phyloP scores from a whole-genome alignment of 495 filamentous ascomycete genomes.

The Jackrogersella minutella region DNA sequence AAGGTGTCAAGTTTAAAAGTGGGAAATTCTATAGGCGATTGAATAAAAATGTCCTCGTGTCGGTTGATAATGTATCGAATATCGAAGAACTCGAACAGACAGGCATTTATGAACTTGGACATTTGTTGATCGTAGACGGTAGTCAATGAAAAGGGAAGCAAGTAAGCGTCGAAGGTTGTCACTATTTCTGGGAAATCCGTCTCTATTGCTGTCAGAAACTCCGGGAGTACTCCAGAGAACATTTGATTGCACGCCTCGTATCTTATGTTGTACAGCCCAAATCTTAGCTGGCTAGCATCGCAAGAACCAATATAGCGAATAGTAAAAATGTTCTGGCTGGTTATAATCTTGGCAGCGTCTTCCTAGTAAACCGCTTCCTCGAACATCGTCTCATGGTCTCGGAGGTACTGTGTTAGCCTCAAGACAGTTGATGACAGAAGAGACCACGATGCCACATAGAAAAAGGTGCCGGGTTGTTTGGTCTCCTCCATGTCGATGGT shows the following conservation, averaged over 20 bases:
- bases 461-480: not conserved
- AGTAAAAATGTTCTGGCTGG: not conserved
- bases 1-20: too few relatives aligned
- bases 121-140: not conserved
- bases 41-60: not conserved
- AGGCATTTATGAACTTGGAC: too few relatives aligned
- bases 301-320: constrained; percentile 22
- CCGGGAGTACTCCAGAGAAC: constrained; percentile 8
- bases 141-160: not conserved
- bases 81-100: not conserved
- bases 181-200: not conserved
- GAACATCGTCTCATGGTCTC: not conserved
- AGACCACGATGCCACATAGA: constrained; percentile 1
- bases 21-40: too few relatives aligned
- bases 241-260: constrained; percentile 1
- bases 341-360: not conserved
- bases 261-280: not conserved
- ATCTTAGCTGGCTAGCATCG: not conserved
- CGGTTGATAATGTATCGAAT: not conserved
- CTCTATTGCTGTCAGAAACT: constrained; percentile 11
- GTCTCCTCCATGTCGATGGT: not conserved
- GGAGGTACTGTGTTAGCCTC: not conserved
- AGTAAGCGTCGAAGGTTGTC: not conserved
- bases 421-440: not conserved
- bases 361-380: not conserved